Base-by-base conservation (phyloP, 495 filamentous ascomycete species). In the Hypoxylon cercidicola region DNA sequence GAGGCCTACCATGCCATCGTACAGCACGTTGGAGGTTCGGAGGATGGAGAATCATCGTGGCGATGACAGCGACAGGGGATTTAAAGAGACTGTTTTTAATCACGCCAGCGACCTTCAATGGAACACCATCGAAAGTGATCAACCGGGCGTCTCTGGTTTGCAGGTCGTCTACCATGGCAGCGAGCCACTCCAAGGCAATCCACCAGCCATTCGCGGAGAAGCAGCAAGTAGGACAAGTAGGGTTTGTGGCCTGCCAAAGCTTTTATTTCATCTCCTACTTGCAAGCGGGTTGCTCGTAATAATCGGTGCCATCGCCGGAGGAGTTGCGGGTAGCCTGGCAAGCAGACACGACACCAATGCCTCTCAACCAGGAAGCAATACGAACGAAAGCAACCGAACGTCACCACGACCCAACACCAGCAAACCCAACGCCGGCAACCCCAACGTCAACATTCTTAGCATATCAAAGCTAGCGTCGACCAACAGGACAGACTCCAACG, bases 1-100 rank as follows among this genome's bases (percentile, higher is more conserved):
- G 13, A 13, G 11, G 34, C 15, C 44, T 4, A 53, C 10, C 11
- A 58, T 54, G 55, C 11, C 15, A 16, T 28, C 46, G 4, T 58
- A 64, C 32, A 65, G 62, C 43, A 65, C 62, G 18, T 32, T 65
- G 2, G 62, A 65, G 44, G 55, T 60, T 23, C 34, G 15, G 8
- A 4, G 1, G 18, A 39, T 19, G 10, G 39, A 53, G 23, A 28
- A 13, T 21, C 23, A 40, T 30, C 10, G 39, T 1, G 39, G 16
- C 11, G 43, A 55, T 23, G 48, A 64, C 18, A 15, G 41, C n/a
- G 30, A 44, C 11, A 43, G 10, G 4, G 30, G 13, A n/a, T 35
- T 48, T n/a, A 65, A 65, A n/a, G 43, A 65, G 12, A 48, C 35
- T 11, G 12, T 58, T 32, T 10, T 5, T 32, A n/a, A 43, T 23